Percentiles rank a stretch among this genome's conserved stretches.
phyloP scores from a whole-genome alignment of 306 rosid genomes.

The Coriaria nepalensis region DNA sequence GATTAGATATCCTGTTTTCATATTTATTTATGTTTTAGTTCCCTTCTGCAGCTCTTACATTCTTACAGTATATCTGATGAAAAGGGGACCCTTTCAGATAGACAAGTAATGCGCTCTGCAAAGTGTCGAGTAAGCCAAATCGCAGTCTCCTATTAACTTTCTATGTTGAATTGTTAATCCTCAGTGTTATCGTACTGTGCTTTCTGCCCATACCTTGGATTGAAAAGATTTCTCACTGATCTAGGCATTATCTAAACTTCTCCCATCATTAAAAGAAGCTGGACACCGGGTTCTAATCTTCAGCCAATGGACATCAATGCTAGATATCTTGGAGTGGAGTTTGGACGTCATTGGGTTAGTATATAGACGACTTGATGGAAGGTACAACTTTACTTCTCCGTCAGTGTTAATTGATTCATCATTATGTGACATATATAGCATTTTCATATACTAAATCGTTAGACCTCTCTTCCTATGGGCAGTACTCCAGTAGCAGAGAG shows the following conservation, averaged over 20 bases:
- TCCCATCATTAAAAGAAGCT: conserved; percentile 56
- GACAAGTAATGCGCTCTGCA: conserved; percentile 70
- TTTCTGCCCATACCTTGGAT: conserved; percentile 16
- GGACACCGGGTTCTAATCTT: conserved; percentile 89
- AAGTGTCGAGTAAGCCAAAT: conserved; percentile 63
- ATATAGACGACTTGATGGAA: conserved; percentile 93
- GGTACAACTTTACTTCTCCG: conserved; percentile 27
- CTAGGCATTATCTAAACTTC: conserved; percentile 67
- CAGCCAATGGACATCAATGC: conserved; percentile 99
- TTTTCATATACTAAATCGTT: background rate
- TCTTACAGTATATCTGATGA: conserved; percentile 46
- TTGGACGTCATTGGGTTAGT: conserved; percentile 88
- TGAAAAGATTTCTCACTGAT: conserved; percentile 17
- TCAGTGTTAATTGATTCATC: too few species aligned
- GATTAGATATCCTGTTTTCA: background rate
- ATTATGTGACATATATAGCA: background rate
- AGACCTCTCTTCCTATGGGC: conserved; percentile 14
- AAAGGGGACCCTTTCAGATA: conserved; percentile 65
- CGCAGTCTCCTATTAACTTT: background rate
- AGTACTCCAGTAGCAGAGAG: conserved; percentile 89
- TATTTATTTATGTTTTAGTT: background rate
- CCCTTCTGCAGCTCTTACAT: conserved; percentile 54
- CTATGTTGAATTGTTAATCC: too few species aligned
- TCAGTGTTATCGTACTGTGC: conserved; percentile 1
- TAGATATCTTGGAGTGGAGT: conserved; percentile 89